Evolutionary conservation across 108 stramenopile species (phyloP).

Genomic region (Nitzschia sp.): DNA sequence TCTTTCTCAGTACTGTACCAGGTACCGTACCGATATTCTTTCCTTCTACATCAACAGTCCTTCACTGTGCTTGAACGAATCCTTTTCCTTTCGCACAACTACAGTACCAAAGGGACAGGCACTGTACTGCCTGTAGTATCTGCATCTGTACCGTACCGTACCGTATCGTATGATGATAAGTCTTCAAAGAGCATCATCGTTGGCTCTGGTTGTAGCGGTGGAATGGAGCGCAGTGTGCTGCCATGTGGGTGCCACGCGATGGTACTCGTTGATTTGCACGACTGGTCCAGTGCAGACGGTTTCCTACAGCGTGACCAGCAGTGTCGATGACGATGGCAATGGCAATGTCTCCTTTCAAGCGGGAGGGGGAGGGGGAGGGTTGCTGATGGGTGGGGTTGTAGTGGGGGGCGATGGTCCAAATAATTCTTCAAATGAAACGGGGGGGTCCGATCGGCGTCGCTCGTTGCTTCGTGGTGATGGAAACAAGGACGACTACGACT

Average conservation of each 20-base stretch:
- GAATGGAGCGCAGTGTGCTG: neutral
- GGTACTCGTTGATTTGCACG: neutral
- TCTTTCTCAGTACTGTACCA: no score
- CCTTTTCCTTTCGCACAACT: no score
- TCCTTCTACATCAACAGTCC: no score
- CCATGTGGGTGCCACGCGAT: neutral
- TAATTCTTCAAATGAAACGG: no score
- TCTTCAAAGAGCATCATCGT: neutral
- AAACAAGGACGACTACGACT: neutral
- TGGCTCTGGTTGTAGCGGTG: neutral
- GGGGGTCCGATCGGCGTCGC: neutral
- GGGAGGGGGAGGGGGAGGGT: neutral
- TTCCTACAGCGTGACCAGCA: no score
- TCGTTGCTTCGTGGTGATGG: neutral
- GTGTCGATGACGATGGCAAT: neutral
- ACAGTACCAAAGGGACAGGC: no score
- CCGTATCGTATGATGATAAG: no score
- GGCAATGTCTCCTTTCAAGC: neutral
- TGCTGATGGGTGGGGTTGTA: neutral
- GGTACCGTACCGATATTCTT: no score
- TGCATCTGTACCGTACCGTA: no score
- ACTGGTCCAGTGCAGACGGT: neutral
- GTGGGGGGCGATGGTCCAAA: no score
- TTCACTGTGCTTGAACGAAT: no score
- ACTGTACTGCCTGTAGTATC: no score